These are phyloP conservation scores for Penicillium sp. DNA, from an alignment of 2,329 filamentous ascomycete species.

Conservation along the genomic window DNA sequence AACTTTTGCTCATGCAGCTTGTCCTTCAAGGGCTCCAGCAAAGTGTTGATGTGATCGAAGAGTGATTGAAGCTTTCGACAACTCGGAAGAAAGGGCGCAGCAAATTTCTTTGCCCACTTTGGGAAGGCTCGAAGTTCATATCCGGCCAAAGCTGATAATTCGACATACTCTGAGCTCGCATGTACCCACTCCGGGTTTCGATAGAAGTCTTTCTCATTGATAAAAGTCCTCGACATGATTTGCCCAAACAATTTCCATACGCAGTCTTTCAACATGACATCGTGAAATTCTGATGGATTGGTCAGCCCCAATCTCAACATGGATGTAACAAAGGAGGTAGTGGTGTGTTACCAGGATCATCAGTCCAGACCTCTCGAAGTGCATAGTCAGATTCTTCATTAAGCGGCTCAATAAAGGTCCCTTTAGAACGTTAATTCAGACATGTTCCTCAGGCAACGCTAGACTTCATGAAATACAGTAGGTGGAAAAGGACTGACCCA, in stretches of 20 bases:
- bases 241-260: constrained; percentile 2
- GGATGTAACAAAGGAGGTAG: no score
- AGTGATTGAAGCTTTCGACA: no score
- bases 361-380: background rate
- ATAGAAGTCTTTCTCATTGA: constrained; percentile 3
- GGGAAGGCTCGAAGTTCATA: background rate
- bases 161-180: constrained; percentile 3
- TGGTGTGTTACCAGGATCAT: background rate
- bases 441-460: no score
- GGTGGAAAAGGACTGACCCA: no score
- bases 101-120: no score
- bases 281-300: background rate
- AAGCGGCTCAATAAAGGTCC: background rate
- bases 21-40: no score
- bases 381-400: constrained; percentile 1
- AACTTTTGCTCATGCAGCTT: no score
- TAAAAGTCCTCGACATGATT: constrained; percentile 3
- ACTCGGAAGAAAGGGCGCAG: no score
- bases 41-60: no score
- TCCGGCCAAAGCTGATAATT: background rate
- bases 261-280: constrained; percentile 3
- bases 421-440: background rate
- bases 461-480: no score
- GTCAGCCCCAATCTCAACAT: background rate
- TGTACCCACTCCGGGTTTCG: constrained; percentile 2